These are phyloP conservation scores for Lactarius hatsudake DNA, from an alignment of 768 basidiomycete genomes.

Conservation along the genomic window DNA sequence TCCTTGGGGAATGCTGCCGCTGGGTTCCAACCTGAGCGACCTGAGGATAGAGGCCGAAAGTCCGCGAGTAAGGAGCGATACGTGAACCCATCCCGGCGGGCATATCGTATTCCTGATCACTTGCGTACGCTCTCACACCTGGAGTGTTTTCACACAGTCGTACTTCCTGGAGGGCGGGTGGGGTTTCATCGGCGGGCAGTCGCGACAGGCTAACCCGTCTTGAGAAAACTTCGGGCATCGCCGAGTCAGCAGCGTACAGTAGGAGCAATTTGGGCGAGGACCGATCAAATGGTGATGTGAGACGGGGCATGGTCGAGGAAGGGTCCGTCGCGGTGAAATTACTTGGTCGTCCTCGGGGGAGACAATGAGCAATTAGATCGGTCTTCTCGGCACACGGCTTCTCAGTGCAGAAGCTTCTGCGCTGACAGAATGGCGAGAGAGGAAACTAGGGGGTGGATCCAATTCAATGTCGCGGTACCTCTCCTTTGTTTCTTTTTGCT, in stretches of 20 bases:
- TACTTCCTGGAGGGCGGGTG: neutral
- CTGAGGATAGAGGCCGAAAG: neutral
- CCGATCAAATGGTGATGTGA: neutral
- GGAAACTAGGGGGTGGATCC: neutral
- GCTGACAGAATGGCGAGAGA: slow-evolving; percentile 7
- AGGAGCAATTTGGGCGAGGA: neutral
- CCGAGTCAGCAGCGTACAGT: neutral
- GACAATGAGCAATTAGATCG: neutral
- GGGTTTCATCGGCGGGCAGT: neutral
- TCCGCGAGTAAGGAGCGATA: slow-evolving; percentile 6
- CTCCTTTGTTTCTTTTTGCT: neutral
- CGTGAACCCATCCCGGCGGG: neutral
- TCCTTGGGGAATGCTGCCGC: neutral
- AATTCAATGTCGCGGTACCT: slow-evolving; percentile 7
- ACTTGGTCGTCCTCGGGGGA: neutral
- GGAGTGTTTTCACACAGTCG: neutral
- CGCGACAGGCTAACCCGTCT: neutral
- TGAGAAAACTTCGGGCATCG: neutral
- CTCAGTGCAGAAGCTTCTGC: neutral
- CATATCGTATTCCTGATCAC: neutral
- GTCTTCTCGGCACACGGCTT: neutral
- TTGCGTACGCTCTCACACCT: neutral
- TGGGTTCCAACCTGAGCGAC: slow-evolving; percentile 1
- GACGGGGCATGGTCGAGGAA: slow-evolving; percentile 27
- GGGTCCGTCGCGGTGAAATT: slow-evolving; percentile 4